Evolutionary conservation across 495 filamentous ascomycete genomes (phyloP), one percentile per base, ranked within the genome.

Genomic region (Ramalina peruviana): DNA sequence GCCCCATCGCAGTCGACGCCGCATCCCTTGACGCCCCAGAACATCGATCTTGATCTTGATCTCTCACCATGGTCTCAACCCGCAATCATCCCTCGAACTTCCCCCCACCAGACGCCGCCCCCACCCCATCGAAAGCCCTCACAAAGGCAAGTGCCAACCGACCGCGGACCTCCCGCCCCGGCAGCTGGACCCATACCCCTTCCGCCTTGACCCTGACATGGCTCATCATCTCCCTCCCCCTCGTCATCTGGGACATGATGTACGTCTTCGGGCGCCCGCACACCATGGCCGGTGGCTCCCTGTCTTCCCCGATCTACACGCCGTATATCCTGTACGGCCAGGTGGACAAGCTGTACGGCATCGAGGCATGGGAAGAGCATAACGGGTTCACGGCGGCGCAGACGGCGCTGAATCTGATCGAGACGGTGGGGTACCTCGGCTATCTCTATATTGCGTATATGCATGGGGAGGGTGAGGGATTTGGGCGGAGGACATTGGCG

Each of bases 321-420:
- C 88, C 85, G 0, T 95, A 95, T 65, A 80, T 73, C 60, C 76
- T 93, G 0, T 95, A 95, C 67, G 82, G 81, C 26, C 73, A 66
- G 36, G 69, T 94, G 49, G 90, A 97, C 61, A 73, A 87, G 62
- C 71, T 89, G 33, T 97, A 97, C 65, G 86, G 88, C 21, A 82
- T 75, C 74, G 82, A 83, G 56, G 82, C 85, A 7, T 88, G 73
- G 62, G 66, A 85, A 50, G 76, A 72, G 47, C 63, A 69, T 30
- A 82, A 83, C 62, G 88, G 88, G 1, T 95, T 92, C 61, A 85
- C 87, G 0, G 75, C 72, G 13, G 87, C 88, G 53, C 88, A 94
- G 71, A 73, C 74, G 13, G 46, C 69, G 3, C 46, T 94, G 63
- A 97, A 95, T 58, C 53, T 82, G 1, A 45, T 87, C 52, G 90